A percentile compares a stretch with the other conserved stretches of the same genome.
Evolutionary conservation across 2,329 filamentous ascomycete genomes (phyloP).

Genomic region (Diaporthe aspalathi): DNA sequence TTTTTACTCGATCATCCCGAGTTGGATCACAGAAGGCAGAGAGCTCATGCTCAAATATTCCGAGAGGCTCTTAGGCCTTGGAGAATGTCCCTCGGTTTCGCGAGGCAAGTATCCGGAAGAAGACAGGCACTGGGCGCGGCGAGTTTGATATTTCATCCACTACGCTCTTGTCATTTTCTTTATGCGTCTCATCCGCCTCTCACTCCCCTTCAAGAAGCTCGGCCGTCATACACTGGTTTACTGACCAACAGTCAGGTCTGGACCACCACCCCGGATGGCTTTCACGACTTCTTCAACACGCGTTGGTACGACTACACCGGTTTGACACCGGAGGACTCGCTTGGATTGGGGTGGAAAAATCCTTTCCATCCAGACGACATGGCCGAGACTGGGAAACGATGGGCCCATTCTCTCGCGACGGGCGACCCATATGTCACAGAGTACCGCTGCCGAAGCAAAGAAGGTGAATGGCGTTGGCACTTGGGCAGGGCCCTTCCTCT

Average conservation of each 20-base stretch:
- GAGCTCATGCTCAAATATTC: not conserved
- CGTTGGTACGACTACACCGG: conserved; percentile 87
- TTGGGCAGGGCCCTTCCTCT: conserved; percentile 78
- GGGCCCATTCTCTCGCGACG: conserved; percentile 72
- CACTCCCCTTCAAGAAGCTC: not conserved
- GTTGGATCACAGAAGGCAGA: not conserved
- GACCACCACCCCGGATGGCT: conserved; percentile 75
- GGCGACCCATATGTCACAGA: conserved; percentile 77
- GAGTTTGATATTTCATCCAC: not conserved
- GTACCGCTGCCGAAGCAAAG: conserved; percentile 74
- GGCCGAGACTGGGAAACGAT: conserved; percentile 63
- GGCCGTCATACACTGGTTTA: not conserved
- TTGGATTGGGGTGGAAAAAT: conserved; percentile 71
- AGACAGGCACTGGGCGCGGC: not conserved
- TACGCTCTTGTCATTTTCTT: not conserved
- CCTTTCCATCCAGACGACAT: conserved; percentile 80
- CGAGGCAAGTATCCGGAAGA: conserved; percentile 18
- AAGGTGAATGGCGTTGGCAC: conserved; percentile 84
- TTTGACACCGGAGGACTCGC: conserved; percentile 68
- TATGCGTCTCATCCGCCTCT: too few relatives aligned
- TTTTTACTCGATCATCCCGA: not conserved
- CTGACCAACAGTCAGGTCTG: conserved; percentile 59
- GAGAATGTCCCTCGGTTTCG: conserved; percentile 16
- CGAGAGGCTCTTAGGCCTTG: conserved; percentile 9
- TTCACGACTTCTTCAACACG: conserved; percentile 79